Conservation (phyloP, 257 asterid genomes). For the Mentha longifolia region DNA sequence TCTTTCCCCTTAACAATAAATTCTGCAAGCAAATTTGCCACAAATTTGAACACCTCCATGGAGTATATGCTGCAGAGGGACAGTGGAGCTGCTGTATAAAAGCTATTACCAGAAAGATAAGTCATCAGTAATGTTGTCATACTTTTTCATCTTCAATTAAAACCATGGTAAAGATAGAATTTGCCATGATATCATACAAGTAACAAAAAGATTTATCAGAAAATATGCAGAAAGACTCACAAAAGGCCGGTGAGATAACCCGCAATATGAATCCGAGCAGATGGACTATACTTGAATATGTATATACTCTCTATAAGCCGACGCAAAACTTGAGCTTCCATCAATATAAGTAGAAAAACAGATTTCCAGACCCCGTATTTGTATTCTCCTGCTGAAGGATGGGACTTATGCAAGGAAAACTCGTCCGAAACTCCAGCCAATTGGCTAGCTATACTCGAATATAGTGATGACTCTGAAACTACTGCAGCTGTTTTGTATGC, state of each 20-base stretch:
- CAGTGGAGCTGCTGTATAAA: slow-evolving; percentile 84
- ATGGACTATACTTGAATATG: slow-evolving; percentile 78
- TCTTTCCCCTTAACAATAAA: slow-evolving; percentile 72
- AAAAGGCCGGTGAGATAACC: slow-evolving; percentile 73
- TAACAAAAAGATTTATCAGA: neutral
- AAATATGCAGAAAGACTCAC: slow-evolving; percentile 52
- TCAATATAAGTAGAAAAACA: slow-evolving; percentile 74
- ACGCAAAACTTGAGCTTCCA: slow-evolving; percentile 80
- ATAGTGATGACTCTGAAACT: slow-evolving; percentile 48
- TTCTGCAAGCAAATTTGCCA: slow-evolving; percentile 49
- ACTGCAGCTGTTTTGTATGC: slow-evolving; percentile 53
- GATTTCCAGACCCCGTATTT: slow-evolving; percentile 61
- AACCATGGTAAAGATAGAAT: too few relatives aligned
- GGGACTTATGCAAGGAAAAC: slow-evolving; percentile 36
- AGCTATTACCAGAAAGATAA: slow-evolving; percentile 55
- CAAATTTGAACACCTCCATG: slow-evolving; percentile 58
- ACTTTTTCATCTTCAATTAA: too few relatives aligned
- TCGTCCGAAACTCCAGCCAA: slow-evolving; percentile 68
- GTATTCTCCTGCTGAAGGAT: slow-evolving; percentile 30
- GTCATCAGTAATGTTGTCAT: slow-evolving; percentile 19
- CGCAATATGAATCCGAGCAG: slow-evolving; percentile 80
- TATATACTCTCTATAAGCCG: slow-evolving; percentile 85
- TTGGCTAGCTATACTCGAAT: slow-evolving; percentile 67
- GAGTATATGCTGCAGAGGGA: slow-evolving; percentile 74
- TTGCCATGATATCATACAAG: neutral